Conservation (phyloP, 1,284 basidiomycete genomes). For the Ceratobasidium sp. region DNA sequence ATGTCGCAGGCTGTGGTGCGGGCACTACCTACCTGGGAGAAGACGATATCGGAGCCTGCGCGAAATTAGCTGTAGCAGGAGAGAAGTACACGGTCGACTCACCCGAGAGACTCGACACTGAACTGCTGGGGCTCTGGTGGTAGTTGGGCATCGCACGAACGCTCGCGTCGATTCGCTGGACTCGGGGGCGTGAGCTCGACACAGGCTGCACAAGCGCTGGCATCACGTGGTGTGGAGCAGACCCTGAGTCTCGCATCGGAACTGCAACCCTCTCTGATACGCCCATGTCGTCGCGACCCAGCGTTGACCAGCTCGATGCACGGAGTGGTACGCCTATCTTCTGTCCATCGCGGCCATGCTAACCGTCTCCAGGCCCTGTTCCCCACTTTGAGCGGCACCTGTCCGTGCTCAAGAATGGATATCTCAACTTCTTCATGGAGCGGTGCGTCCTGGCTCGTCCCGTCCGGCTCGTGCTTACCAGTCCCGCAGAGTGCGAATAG, state of each 20-base stretch:
- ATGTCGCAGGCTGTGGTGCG: neutral
- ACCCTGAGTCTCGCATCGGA: constrained; percentile 20
- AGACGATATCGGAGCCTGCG: constrained; percentile 34
- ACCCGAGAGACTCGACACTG: constrained; percentile 33
- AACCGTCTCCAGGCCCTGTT: constrained; percentile 59
- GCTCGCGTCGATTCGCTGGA: neutral
- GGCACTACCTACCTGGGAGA: constrained; percentile 19
- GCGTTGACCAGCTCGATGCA: constrained; percentile 37
- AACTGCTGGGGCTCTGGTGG: constrained; percentile 35
- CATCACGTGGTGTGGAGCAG: constrained; percentile 12
- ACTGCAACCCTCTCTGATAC: constrained; percentile 12
- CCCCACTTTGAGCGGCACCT: constrained; percentile 75
- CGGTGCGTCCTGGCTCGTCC: constrained; percentile 60
- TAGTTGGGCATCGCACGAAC: constrained; percentile 18
- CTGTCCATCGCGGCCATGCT: neutral
- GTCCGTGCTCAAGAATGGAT: constrained; percentile 71
- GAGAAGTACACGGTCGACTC: neutral
- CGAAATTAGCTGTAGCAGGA: neutral
- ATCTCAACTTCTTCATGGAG: constrained; percentile 83
- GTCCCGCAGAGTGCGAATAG: constrained; percentile 71
- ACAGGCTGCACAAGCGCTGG: neutral
- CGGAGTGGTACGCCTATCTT: constrained; percentile 12
- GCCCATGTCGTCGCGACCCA: constrained; percentile 29
- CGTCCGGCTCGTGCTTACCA: constrained; percentile 38
- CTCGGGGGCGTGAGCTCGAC: constrained; percentile 6